Percentiles rank a stretch among this genome's conserved stretches.
Conservation (phyloP, 2,329 filamentous ascomycete genomes). For the Microascus cirrosus region DNA sequence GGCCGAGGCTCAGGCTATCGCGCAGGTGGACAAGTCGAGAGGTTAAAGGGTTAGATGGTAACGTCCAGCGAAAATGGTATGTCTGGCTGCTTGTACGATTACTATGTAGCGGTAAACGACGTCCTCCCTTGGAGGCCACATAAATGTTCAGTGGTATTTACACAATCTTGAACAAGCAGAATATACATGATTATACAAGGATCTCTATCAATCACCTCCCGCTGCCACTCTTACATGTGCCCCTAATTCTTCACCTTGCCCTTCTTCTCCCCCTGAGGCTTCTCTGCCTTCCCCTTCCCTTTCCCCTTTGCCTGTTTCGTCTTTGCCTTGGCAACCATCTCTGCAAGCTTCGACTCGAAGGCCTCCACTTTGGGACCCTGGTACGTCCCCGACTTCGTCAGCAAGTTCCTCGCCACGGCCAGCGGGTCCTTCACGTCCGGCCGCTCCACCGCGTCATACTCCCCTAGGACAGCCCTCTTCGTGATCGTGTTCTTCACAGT, state of each 20-base stretch:
- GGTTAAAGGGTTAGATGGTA: not conserved
- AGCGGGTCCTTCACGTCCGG: constrained; percentile 20
- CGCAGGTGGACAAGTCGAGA: constrained; percentile 22
- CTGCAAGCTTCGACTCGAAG: constrained; percentile 27
- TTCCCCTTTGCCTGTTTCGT: not conserved
- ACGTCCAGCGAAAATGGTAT: not conserved
- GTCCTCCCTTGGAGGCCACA: not conserved
- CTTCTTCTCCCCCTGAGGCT: not conserved
- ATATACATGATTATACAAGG: constrained; percentile 2
- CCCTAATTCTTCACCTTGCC: not conserved
- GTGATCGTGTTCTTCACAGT: constrained; percentile 16
- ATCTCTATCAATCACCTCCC: constrained; percentile 1
- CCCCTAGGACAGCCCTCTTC: constrained; percentile 19
- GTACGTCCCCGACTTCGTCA: constrained; percentile 25
- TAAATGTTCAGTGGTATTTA: not conserved
- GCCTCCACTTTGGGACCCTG: constrained; percentile 17
- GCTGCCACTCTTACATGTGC: not conserved
- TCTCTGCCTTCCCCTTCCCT: not conserved
- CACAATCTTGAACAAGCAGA: not conserved
- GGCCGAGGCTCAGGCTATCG: constrained; percentile 36
- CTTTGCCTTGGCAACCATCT: constrained; percentile 11
- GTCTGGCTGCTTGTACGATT: not conserved
- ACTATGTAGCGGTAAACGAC: not conserved
- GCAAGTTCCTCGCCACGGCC: constrained; percentile 22
- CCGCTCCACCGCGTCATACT: constrained; percentile 20